Base-by-base conservation (phyloP, 495 filamentous ascomycete genomes). In the Terfezia claveryi region DNA sequence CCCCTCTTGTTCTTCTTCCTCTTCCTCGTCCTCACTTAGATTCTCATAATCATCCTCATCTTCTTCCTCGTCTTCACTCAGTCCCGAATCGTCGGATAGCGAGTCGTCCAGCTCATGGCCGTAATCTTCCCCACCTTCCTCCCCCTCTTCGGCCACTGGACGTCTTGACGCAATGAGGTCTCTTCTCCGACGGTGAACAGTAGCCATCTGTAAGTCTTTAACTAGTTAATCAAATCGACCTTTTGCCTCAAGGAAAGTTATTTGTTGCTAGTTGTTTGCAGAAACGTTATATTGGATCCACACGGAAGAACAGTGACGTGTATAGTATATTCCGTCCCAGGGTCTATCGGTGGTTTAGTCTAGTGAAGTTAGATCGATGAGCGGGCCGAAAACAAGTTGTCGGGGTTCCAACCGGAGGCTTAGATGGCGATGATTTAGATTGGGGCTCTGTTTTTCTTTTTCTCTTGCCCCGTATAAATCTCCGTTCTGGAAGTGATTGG, bases 51-150 rank as follows among this genome's bases (percentile, higher is more conserved):
- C 53, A 51, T 50, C 60, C 50, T 36, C 56, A 46, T 62, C 60
- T 27, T 62, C 54, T 23, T 51, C 23, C 23, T 55, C 54, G 10
- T 51, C 32, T 36, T 63, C 61, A 23, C 60, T 63, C 36, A 63
- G 62, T 12, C 52, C 61, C 27, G 61, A 63, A 32, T 63, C 61
- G 37, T 63, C 61, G 23, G 60, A 63, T 46, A 54, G 61, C 14
- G 60, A 63, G 36, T 32, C 27, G 27, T 63, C 61, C 37, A 61
- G 54, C 14, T 46, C 41, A 46, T 46, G 12, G 41, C 4, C 4
- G 17, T 46, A 14, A 46, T 46, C 41, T 20, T 46, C 41, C 14
- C 41, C 41, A 46, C 41, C 41, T 20, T 46, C 41, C 17, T 46
- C 41, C 17, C 41, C 41, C 14, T 46, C 41, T 4, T 46, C 41